Conservation (phyloP, 2,329 filamentous ascomycete genomes). For the Bipolaris sorokiniana region DNA sequence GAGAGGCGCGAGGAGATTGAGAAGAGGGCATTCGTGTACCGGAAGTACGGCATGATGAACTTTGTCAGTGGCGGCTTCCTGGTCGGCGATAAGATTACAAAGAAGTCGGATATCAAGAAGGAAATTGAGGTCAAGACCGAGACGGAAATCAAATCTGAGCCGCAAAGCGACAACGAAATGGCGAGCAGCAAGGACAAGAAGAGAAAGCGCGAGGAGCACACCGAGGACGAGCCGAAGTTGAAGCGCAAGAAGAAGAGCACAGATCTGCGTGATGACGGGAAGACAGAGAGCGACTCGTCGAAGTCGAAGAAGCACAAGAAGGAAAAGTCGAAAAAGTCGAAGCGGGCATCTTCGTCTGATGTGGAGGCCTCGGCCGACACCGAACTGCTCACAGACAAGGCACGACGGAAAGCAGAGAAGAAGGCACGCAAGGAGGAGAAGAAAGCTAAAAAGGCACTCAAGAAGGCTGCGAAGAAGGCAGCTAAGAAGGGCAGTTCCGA, state of each 20-base stretch:
- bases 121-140: constrained; percentile 38
- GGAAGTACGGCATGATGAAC: constrained; percentile 78
- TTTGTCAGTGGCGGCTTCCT: constrained; percentile 87
- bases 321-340: constrained; percentile 37
- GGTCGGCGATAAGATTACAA: constrained; percentile 63
- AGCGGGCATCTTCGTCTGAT: constrained; percentile 28
- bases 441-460: constrained; percentile 57
- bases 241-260: constrained; percentile 50
- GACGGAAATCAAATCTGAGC: constrained; percentile 52
- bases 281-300: constrained; percentile 25
- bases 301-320: constrained; percentile 42
- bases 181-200: constrained; percentile 39
- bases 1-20: constrained; percentile 71
- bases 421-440: constrained; percentile 54
- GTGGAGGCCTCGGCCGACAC: constrained; percentile 28
- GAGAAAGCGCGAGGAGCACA: constrained; percentile 46
- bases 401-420: constrained; percentile 51
- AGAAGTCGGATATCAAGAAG: constrained; percentile 53
- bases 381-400: constrained; percentile 53
- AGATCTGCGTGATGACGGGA: constrained; percentile 39
- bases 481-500: constrained; percentile 31
- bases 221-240: constrained; percentile 37
- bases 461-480: constrained; percentile 50
- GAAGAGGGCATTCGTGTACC: constrained; percentile 74
- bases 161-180: constrained; percentile 39